phyloP scores from a whole-genome alignment of 768 basidiomycete species.

The Russula lepida region DNA sequence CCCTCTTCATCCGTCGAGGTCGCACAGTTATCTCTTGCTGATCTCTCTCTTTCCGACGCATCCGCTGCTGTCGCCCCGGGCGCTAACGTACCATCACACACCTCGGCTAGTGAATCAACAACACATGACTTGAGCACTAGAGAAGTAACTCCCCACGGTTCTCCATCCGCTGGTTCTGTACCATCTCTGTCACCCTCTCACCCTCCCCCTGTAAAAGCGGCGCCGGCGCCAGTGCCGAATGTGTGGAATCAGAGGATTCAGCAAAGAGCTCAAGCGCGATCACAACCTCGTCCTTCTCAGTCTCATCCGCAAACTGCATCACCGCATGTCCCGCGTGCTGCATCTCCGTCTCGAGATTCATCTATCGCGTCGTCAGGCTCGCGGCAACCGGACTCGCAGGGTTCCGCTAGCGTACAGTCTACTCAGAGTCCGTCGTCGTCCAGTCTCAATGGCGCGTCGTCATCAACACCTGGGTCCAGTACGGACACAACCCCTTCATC shows the following conservation, averaged over 20 bases:
- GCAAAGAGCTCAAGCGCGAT: slow-evolving; percentile 30
- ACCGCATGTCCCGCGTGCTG: not conserved
- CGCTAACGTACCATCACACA: not conserved
- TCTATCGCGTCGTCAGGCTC: not conserved
- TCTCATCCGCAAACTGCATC: slow-evolving; percentile 7
- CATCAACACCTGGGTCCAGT: slow-evolving; percentile 7
- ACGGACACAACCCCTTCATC: slow-evolving; percentile 38
- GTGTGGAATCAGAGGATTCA: slow-evolving; percentile 39
- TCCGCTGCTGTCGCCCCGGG: not conserved
- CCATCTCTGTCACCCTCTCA: slow-evolving; percentile 12
- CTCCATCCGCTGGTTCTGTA: slow-evolving; percentile 2
- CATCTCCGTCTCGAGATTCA: not conserved
- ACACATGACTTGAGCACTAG: not conserved
- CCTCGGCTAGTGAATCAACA: slow-evolving; percentile 2
- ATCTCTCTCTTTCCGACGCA: slow-evolving; percentile 8
- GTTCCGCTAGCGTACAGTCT: not conserved
- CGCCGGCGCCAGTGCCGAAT: slow-evolving; percentile 27
- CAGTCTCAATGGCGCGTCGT: slow-evolving; percentile 7
- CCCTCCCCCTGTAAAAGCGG: slow-evolving; percentile 15
- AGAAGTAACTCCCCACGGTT: not conserved
- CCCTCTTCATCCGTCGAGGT: slow-evolving; percentile 4
- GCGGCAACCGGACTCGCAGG: not conserved
- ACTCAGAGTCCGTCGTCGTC: slow-evolving; percentile 6
- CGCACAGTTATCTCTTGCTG: not conserved
- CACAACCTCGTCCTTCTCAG: slow-evolving; percentile 21